Evolutionary conservation across 208 protist genomes (phyloP).

Genomic region (Lotmaria passim): DNA sequence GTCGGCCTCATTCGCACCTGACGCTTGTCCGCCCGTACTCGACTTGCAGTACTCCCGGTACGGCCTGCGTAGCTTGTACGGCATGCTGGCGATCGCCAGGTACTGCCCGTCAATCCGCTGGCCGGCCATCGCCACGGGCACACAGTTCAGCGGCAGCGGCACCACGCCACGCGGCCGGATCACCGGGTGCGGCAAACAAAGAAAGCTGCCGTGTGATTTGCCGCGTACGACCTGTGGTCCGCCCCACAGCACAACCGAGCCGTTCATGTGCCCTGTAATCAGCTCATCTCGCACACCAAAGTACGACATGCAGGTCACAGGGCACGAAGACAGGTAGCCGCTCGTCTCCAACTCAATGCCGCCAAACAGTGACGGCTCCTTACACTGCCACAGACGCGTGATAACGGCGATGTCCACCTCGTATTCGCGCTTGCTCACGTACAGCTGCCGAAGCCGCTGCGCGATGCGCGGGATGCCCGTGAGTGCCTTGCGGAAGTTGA

Average conservation of each 20-base stretch:
- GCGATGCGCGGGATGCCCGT: slow-evolving; percentile 31
- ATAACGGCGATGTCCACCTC: slow-evolving; percentile 76
- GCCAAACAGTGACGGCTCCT: slow-evolving; percentile 8
- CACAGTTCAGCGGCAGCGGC: slow-evolving; percentile 50
- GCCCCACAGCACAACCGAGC: slow-evolving; percentile 73
- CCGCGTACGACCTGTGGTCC: slow-evolving; percentile 41
- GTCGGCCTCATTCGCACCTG: neutral
- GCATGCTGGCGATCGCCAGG: slow-evolving; percentile 62
- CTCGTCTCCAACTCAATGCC: slow-evolving; percentile 18
- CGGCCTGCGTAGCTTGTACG: slow-evolving; percentile 36
- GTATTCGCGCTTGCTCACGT: slow-evolving; percentile 45
- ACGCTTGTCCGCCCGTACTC: neutral
- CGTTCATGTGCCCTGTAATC: slow-evolving; percentile 65
- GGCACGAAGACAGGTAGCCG: neutral
- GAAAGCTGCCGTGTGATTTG: slow-evolving; percentile 11
- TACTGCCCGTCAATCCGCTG: slow-evolving; percentile 60
- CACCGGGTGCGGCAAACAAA: slow-evolving; percentile 16
- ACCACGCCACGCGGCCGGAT: slow-evolving; percentile 28
- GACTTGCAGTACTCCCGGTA: slow-evolving; percentile 29
- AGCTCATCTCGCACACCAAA: slow-evolving; percentile 77
- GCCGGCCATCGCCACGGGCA: slow-evolving; percentile 65
- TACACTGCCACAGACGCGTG: slow-evolving; percentile 45
- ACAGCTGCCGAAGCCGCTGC: slow-evolving; percentile 49
- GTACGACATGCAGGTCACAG: slow-evolving; percentile 73
- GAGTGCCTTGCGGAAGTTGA: slow-evolving; percentile 41